Conservation (phyloP, 371 early-diverging fungal species). For the Mortierella sp. region DNA sequence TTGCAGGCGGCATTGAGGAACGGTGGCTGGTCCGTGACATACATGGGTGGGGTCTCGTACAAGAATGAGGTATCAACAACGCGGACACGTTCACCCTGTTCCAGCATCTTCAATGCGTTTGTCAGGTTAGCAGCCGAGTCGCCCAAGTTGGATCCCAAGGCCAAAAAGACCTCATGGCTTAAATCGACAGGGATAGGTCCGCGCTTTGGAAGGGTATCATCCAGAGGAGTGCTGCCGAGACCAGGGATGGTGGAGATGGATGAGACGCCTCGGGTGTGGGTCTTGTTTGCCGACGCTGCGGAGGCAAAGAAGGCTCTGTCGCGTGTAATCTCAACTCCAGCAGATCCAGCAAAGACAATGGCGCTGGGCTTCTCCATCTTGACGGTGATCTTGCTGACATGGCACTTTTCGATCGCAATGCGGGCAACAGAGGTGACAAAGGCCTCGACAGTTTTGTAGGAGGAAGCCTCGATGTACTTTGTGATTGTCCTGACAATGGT, state of each 20-base stretch:
- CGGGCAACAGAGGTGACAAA: constrained; percentile 82
- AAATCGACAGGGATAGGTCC: constrained; percentile 38
- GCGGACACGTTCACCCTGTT: constrained; percentile 62
- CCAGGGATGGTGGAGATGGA: constrained; percentile 39
- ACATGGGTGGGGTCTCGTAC: constrained; percentile 98
- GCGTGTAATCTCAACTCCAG: constrained; percentile 93
- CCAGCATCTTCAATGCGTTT: constrained; percentile 76
- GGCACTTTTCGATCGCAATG: constrained; percentile 82
- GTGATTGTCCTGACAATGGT: constrained; percentile 87
- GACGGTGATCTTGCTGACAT: constrained; percentile 88
- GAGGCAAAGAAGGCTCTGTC: constrained; percentile 66
- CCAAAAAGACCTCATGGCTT: constrained; percentile 75
- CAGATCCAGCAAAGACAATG: constrained; percentile 90
- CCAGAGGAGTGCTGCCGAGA: neutral
- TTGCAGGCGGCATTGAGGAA: constrained; percentile 94
- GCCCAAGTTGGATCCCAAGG: constrained; percentile 95
- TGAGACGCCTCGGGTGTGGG: constrained; percentile 47
- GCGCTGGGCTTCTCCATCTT: constrained; percentile 94
- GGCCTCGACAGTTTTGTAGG: constrained; percentile 89
- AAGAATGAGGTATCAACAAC: constrained; percentile 95
- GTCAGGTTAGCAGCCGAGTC: constrained; percentile 85
- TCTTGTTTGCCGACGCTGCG: constrained; percentile 14
- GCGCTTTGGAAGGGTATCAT: constrained; percentile 15
- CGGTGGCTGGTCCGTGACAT: constrained; percentile 90
- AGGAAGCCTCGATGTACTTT: constrained; percentile 76